These are phyloP conservation scores for Forsythia suspensa DNA, from an alignment of 257 asterid species.

Conservation along the genomic window DNA sequence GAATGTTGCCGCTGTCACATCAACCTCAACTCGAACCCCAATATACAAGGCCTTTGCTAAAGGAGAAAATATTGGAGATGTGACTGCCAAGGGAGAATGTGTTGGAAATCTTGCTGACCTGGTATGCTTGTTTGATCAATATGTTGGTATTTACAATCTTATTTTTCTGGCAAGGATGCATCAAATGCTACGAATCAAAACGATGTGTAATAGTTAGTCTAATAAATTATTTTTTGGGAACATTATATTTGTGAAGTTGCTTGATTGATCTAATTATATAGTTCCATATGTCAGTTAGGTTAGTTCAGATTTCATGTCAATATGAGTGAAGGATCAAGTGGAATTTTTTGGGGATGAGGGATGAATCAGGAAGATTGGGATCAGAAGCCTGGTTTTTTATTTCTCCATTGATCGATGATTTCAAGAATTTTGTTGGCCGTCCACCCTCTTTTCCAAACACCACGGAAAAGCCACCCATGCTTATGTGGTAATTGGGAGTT, in stretches of 20 bases:
- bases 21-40: conserved; percentile 97
- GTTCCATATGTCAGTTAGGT: not conserved
- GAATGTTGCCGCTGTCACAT: conserved; percentile 97
- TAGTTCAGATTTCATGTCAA: not conserved
- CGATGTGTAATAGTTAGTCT: conserved; percentile 1
- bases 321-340: not conserved
- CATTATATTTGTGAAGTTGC: not conserved
- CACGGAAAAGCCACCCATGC: not conserved
- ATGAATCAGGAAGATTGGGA: not conserved
- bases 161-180: conserved; percentile 13
- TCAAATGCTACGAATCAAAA: conserved; percentile 7
- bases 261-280: not conserved
- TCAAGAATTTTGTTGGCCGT: not conserved
- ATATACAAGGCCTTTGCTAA: conserved; percentile 97
- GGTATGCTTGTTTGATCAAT: conserved; percentile 47
- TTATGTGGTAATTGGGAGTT: not conserved
- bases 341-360: not conserved
- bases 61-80: conserved; percentile 99
- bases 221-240: not conserved
- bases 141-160: conserved; percentile 13
- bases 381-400: not conserved
- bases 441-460: not conserved
- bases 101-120: conserved; percentile 95
- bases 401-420: not conserved
- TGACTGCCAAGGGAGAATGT: conserved; percentile 98